Conservation (phyloP, 257 asterid genomes). For the Paulownia fortunei region DNA sequence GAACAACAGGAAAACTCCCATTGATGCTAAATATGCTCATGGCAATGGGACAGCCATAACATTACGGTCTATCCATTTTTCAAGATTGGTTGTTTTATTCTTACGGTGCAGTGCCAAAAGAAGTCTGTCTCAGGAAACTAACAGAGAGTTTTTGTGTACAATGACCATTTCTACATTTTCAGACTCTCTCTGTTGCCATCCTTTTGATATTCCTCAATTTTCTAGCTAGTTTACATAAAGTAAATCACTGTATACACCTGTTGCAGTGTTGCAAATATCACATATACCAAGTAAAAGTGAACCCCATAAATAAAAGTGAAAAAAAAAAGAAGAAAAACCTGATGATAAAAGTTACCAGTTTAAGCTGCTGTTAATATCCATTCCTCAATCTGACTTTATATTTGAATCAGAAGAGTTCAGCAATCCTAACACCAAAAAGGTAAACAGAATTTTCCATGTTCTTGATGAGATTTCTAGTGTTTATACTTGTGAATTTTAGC, state of each 20-base stretch:
- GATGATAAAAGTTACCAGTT: not conserved
- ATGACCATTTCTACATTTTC: not conserved
- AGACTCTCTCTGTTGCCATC: not conserved
- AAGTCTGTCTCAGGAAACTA: too few relatives aligned
- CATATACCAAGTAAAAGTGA: not conserved
- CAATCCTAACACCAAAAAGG: not conserved
- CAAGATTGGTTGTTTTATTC: not conserved
- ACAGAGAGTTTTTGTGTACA: too few relatives aligned
- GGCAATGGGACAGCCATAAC: too few relatives aligned
- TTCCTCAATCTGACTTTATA: not conserved
- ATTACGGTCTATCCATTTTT: too few relatives aligned
- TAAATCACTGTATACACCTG: not conserved
- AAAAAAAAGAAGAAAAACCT: not conserved
- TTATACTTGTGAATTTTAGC: not conserved
- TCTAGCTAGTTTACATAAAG: not conserved
- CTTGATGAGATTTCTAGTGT: not conserved
- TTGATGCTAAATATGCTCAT: too few relatives aligned
- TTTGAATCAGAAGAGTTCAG: not conserved
- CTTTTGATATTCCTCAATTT: not conserved
- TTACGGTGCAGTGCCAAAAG: too few relatives aligned
- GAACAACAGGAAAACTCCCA: not conserved
- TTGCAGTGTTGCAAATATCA: not conserved
- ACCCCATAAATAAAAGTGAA: not conserved
- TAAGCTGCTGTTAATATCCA: not conserved
- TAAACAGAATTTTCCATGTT: not conserved